Evolutionary conservation across 78 protist species (phyloP), one percentile per base, ranked within the genome.

Genomic region (Fonticula alba): DNA sequence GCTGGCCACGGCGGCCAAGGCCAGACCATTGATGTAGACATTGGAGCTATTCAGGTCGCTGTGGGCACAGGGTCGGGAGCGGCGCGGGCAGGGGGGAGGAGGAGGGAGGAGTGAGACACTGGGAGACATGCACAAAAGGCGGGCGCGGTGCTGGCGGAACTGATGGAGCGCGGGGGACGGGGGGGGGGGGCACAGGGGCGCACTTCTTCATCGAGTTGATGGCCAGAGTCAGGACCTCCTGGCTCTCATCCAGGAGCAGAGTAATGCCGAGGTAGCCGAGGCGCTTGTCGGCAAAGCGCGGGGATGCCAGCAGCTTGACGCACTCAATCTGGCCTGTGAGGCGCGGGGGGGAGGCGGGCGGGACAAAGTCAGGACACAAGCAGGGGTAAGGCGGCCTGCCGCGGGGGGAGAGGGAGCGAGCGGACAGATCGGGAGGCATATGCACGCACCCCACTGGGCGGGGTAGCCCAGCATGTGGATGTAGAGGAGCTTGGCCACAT

Each of bases 401-500:
- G n/a, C n/a, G n/a, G n/a, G n/a, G n/a, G n/a, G n/a, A n/a, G n/a
- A n/a, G n/a, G n/a, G n/a, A n/a, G n/a, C n/a, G n/a, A n/a, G n/a
- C n/a, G n/a, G n/a, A n/a, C n/a, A n/a, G n/a, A n/a, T n/a, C n/a
- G n/a, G n/a, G n/a, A n/a, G n/a, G n/a, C n/a, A n/a, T n/a, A n/a
- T n/a, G n/a, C n/a, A n/a, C n/a, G n/a, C 17, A 7, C 66, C 46
- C 51, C 51, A 2, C 27, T 38, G 60, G 20, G 82, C 73, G 27
- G 91, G 86, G 65, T 86, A 84, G 38, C 98, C 97, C 17, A 94
- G 89, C 95, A 94, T 89, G 75, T 91, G 91, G 63, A 94, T 86
- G 71, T 85, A 94, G 29, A 94, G 74, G 49, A 94, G 81, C 76
- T 94, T 94, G 43, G 92, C 92, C 27, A 94, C 90, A 52, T 88